Base-by-base conservation (phyloP, 257 asterid genomes). In the Nicotiana knightiana region DNA sequence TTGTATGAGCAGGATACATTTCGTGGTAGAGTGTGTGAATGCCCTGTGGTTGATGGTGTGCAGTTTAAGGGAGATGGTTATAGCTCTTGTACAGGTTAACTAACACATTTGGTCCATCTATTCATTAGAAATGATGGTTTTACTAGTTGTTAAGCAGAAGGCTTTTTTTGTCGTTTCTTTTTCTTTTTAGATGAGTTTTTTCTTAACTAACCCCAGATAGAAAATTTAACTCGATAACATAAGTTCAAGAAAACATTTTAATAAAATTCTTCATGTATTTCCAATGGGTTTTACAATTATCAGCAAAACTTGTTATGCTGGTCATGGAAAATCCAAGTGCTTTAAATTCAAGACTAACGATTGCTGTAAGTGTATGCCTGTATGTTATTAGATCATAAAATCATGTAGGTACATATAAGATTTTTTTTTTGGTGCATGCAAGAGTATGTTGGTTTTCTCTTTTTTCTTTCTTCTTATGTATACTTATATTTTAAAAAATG, bases 21-120 rank as follows among this genome's bases (percentile, higher is more conserved):
- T 77, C 91, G 97, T 39, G 97, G 97, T 82, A 90, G 90, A 86
- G 94, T 93, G 57, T 93, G 97, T 86, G 96, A 89, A 81, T 93
- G 97, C 88, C 97, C 97, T n/a, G 61, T 84, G 59, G 92, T 93
- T 68, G 88, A 93, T 76, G 93, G 96, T 51, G 94, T 93, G 88
- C 92, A 87, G 88, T 91, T 93, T 66, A 91, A 85, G 86, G 97
- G 97, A 59, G 97, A 93, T 85, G 97, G 97, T 65, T 93, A 93
- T 89, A 91, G 86, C 87, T 84, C 92, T 65, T 93, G 97, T 81
- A 73, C 63, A 17, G 92, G 97, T 91, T 87, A 68, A 81, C 82
- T 51, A 67, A 67, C 11, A 11, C 17, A 37, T 65, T 82, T 63
- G 54, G 17, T 76, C 68, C 68, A 13, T 54, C 30, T 28, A 28